Base-by-base conservation (phyloP, 1,284 basidiomycete species). In the Leccinum ambiguum region DNA sequence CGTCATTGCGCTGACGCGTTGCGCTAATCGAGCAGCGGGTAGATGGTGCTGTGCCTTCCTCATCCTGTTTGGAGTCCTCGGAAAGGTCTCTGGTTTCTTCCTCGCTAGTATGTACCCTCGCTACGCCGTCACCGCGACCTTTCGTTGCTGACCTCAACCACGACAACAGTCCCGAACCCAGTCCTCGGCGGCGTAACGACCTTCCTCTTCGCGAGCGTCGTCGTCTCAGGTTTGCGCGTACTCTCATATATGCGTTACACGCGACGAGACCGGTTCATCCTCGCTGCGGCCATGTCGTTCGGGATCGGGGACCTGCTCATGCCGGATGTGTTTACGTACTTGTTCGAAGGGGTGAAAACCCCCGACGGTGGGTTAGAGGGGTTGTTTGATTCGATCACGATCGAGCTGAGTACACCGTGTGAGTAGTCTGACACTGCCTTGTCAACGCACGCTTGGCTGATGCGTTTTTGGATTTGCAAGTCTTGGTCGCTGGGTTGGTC, bases 181-280 rank as follows among this genome's bases (percentile, higher is more conserved):
- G 91, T 95, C 9, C 83, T 96, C 0, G 93, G 94, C 3, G 92
- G 92, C 5, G 90, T 93, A 3, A 94, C 91, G 13, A 92, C 91
- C 3, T 93, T 91, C 79, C 79, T 92, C 60, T 89, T 89, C 66
- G 86, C 87, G 0, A 84, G 79, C 53, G 89, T 91, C 21, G 80
- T 81, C 33, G 81, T 83, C 14, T 91, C 90, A 67, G 93, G 94
- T 60, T 67, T 92, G 48, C 86, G 90, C 43, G 89, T 96, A 3
- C 79, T 96, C 41, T 82, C 87, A 2, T 86, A 85, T 71, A 79
- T 84, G 58, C 75, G 78, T 10, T 94, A 87, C 73, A 87, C 86
- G 33, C 33, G 10, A 10, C 33, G 33, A 36, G 33, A 36, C 33
- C 33, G 10, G 33, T 36, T 36, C 33, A 82, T 95, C 36, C 83